Conservation (phyloP, 1,284 basidiomycete genomes). For the Apiotrichum montevideense region DNA sequence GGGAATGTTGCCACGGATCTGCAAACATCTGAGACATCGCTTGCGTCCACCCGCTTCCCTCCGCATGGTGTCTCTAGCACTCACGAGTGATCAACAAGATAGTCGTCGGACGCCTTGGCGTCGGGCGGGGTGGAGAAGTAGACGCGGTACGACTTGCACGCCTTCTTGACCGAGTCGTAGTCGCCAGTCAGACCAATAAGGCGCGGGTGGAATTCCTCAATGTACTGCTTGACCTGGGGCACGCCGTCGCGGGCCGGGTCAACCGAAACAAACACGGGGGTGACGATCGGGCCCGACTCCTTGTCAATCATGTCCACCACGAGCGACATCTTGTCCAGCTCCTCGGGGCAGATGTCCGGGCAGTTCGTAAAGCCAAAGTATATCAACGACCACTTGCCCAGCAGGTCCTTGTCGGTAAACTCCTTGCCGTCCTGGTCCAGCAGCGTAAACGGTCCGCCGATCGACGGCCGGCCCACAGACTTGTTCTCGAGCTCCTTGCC, state of each 20-base stretch:
- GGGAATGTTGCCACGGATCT: constrained; percentile 10
- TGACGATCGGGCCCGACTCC: constrained; percentile 56
- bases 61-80: constrained; percentile 9
- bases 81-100: constrained; percentile 79
- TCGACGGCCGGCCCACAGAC: constrained; percentile 59
- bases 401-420: constrained; percentile 77
- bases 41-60: too few species aligned
- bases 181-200: constrained; percentile 83
- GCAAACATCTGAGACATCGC: too few species aligned
- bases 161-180: constrained; percentile 76
- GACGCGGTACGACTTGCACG: constrained; percentile 92
- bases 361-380: constrained; percentile 98
- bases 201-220: constrained; percentile 79
- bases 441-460: constrained; percentile 85
- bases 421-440: constrained; percentile 60
- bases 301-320: constrained; percentile 70
- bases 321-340: constrained; percentile 88
- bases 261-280: constrained; percentile 90
- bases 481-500: constrained; percentile 60
- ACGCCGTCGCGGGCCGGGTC: constrained; percentile 89
- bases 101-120: constrained; percentile 68
- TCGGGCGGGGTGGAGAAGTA: constrained; percentile 97
- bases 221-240: constrained; percentile 52
- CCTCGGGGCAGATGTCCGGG: constrained; percentile 97
- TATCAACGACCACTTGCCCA: constrained; percentile 76